phyloP scores from a whole-genome alignment of 108 stramenopile genomes.

The Nitzschia sp. region DNA sequence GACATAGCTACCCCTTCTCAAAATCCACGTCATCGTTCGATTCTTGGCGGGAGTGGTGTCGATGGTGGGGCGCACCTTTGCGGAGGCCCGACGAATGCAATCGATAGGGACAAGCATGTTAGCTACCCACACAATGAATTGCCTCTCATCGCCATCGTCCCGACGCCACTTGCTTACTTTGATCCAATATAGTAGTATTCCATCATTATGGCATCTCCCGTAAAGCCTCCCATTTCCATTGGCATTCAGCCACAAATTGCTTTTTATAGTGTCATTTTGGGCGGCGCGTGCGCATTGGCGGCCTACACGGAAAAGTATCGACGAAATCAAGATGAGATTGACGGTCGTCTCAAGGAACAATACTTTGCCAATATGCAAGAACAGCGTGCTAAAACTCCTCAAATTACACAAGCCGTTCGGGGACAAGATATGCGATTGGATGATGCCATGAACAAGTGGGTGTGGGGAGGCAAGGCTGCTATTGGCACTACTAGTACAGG shows the following conservation, averaged over 20 bases:
- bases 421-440: constrained; percentile 27
- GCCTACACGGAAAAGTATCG: constrained; percentile 36
- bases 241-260: constrained; percentile 36
- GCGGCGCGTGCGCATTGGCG: constrained; percentile 22
- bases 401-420: constrained; percentile 27
- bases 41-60: too few relatives aligned
- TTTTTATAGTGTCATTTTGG: constrained; percentile 20
- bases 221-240: constrained; percentile 15
- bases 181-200: too few relatives aligned
- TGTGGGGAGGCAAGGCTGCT: constrained; percentile 41
- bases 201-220: too few relatives aligned
- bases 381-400: constrained; percentile 22
- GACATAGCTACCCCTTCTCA: too few relatives aligned
- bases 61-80: too few relatives aligned
- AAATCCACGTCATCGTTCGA: too few relatives aligned
- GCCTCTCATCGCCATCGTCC: too few relatives aligned
- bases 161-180: too few relatives aligned
- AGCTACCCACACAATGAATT: too few relatives aligned
- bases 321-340: constrained; percentile 36
- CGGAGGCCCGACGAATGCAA: too few relatives aligned
- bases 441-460: constrained; percentile 33
- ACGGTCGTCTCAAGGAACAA: constrained; percentile 18
- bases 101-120: too few relatives aligned
- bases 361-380: constrained; percentile 24
- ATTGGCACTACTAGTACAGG: background rate